These are phyloP conservation scores for Pistacia vera DNA, from an alignment of 345 rosid genomes.

Conservation along the genomic window DNA sequence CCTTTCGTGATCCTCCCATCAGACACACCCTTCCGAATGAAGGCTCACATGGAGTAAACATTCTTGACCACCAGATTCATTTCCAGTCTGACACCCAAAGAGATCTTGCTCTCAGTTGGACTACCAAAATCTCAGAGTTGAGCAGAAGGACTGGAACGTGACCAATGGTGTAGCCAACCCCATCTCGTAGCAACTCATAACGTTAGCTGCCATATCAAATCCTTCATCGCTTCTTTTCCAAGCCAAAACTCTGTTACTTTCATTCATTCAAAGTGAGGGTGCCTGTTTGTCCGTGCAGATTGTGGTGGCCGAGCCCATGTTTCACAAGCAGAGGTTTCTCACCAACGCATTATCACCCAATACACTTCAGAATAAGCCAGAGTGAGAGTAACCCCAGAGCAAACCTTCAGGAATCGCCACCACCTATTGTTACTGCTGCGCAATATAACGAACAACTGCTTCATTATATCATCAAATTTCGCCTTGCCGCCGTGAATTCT, in stretches of 20 bases:
- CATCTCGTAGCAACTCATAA: conserved; percentile 31
- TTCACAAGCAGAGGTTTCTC: conserved; percentile 56
- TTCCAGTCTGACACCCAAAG: conserved; percentile 44
- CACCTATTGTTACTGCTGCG: conserved; percentile 36
- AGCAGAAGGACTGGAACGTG: conserved; percentile 20
- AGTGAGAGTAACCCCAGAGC: conserved; percentile 42
- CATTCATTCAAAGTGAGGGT: conserved; percentile 53
- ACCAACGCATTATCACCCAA: conserved; percentile 53
- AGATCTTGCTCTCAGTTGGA: conserved; percentile 55
- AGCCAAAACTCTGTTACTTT: conserved; percentile 38
- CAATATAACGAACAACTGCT: conserved; percentile 21
- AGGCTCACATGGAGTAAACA: conserved; percentile 39
- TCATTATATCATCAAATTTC: conserved; percentile 20
- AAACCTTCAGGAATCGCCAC: conserved; percentile 47
- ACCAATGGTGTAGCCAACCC: conserved; percentile 36
- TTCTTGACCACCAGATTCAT: conserved; percentile 33
- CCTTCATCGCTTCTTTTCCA: conserved; percentile 27
- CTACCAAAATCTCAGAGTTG: conserved; percentile 40
- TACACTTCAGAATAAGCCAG: conserved; percentile 49
- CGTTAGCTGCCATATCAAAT: conserved; percentile 10
- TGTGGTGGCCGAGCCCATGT: conserved; percentile 63
- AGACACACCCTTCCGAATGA: conserved; percentile 56
- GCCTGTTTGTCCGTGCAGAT: conserved; percentile 63
- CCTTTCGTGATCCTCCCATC: conserved; percentile 25
- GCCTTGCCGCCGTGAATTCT: conserved; percentile 19